phyloP scores from a whole-genome alignment of 352 stramenopile genomes.

The Pythium rishiriense region DNA sequence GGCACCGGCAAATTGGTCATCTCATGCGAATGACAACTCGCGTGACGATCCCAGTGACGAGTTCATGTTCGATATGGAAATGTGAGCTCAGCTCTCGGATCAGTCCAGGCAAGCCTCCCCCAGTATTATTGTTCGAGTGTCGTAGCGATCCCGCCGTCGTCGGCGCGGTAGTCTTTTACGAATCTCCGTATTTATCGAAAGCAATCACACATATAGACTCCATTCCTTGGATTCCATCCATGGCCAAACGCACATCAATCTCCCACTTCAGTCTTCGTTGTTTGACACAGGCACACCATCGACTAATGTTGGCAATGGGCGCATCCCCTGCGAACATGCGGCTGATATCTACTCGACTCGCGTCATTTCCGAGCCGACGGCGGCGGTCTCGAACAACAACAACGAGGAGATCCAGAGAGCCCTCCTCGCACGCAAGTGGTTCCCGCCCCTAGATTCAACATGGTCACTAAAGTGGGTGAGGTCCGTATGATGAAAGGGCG shows the following conservation, averaged over 20 bases:
- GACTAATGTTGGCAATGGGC: background rate
- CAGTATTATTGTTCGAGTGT: conserved; percentile 1
- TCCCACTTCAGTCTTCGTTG: background rate
- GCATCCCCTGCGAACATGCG: background rate
- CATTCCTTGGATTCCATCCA: background rate
- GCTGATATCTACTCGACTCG: background rate
- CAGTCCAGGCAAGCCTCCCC: background rate
- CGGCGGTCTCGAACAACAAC: too few species aligned
- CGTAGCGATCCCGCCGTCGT: conserved; percentile 3
- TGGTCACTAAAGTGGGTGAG: background rate
- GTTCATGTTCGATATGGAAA: conserved; percentile 72
- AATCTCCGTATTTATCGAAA: conserved; percentile 7
- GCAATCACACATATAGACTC: conserved; percentile 1
- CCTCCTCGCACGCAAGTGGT: background rate
- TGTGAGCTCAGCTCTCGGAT: conserved; percentile 32
- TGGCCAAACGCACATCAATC: background rate
- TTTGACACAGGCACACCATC: background rate
- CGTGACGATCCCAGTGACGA: conserved; percentile 33
- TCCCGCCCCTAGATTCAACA: background rate
- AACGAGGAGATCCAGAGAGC: too few species aligned
- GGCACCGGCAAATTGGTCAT: background rate
- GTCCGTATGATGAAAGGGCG: conserved; percentile 5
- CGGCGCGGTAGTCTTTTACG: background rate
- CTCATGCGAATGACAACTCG: background rate
- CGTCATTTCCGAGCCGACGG: background rate